Base-by-base conservation (phyloP, 306 rosid genomes). In the Castanea crenata region DNA sequence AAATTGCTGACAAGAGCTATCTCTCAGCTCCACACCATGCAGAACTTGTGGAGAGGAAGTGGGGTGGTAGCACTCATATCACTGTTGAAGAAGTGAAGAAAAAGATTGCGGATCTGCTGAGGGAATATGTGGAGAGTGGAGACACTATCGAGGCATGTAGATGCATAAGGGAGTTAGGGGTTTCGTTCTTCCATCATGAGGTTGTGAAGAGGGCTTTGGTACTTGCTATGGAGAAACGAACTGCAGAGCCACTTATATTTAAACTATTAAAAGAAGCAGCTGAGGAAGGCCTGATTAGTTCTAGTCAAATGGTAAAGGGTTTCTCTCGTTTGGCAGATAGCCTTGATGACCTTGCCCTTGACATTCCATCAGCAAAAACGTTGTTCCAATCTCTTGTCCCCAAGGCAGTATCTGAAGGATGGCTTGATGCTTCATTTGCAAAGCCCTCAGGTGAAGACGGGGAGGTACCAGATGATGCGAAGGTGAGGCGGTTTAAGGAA, bases 1-100 rank as follows among this genome's bases (percentile, higher is more conserved):
- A 88, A 77, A 91, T 89, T 21, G 97, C 98, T 20, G 97, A 92
- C 84, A 94, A 94, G 89, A 91, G 97, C 80, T 93, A 93, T 86
- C 98, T 95, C 75, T 95, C 99, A 29, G 99, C 99, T 76, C 99
- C 99, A 1, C 99, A 95, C 86, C 99, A 95, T 82, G 99, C 99
- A 19, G 99, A 93, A 83, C 94, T 95, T 74, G 97, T 95, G 84
- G 99, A 95, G 85, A 90, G 88, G 79, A 90, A 85, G 79, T 95
- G 99, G 99, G 99, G 99, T n/a, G 99, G 99, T 65, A 93, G 94
- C 88, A 95, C 97, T 76, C 99, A 93, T 80, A 84, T 89, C 68
- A 95, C 99, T 18, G 99, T 95, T 75, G 99, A 95, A 80, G 97
- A 93, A 83, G 91, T 95, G 74, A 95, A 93, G 90, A 95, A 89